phyloP scores from a whole-genome alignment of 23 red algal species.

The Gracilariopsis chorda region DNA sequence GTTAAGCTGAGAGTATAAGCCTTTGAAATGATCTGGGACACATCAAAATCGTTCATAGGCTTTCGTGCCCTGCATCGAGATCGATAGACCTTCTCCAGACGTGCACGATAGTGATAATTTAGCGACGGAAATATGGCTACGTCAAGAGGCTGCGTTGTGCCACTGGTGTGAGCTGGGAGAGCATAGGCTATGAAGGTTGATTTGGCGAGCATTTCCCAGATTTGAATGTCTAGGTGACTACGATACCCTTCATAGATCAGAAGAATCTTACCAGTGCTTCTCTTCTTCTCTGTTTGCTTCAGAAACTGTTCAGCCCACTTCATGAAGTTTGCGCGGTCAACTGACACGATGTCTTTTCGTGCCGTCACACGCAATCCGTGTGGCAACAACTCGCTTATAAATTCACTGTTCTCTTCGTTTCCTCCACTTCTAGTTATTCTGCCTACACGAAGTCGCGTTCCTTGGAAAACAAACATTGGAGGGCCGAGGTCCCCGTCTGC shows the following conservation, averaged over 20 bases:
- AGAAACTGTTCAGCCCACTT: conserved; percentile 11
- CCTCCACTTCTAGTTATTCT: not conserved
- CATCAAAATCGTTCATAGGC: not conserved
- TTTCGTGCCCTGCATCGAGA: not conserved
- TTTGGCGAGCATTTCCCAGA: not conserved
- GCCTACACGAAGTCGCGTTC: not conserved
- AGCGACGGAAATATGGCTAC: not conserved
- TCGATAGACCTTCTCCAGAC: not conserved
- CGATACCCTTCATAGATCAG: not conserved
- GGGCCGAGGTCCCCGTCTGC: not conserved
- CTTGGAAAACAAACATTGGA: not conserved
- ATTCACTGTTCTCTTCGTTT: not conserved
- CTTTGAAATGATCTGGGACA: not conserved
- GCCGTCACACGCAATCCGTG: not conserved
- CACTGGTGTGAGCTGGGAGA: no score
- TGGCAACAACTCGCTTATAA: not conserved
- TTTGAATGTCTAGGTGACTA: not conserved
- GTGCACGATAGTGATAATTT: not conserved
- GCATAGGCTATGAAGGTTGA: conserved; percentile 19
- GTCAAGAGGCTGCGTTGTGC: conserved; percentile 42
- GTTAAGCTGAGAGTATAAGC: not conserved
- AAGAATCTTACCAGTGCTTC: not conserved
- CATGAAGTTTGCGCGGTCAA: not conserved
- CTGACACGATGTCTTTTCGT: not conserved
- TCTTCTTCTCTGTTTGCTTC: not conserved